Percentiles rank a stretch among this genome's conserved stretches.
Evolutionary conservation across 2,329 filamentous ascomycete genomes (phyloP).

Genomic region (Cladosporium sp.): DNA sequence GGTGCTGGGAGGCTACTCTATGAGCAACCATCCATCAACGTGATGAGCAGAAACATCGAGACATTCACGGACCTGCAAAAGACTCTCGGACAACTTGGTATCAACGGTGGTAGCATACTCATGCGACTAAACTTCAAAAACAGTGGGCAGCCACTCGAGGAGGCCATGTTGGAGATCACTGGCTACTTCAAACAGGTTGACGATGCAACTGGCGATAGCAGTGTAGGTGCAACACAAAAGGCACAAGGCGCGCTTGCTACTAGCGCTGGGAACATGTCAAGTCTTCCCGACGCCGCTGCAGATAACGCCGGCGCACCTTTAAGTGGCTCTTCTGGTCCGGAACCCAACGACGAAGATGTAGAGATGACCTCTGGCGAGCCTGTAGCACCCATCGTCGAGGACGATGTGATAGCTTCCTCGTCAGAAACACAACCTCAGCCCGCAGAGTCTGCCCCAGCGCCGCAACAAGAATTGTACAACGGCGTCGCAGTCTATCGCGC

Average conservation of each 20-base stretch:
- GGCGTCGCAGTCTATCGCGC: conserved; percentile 63
- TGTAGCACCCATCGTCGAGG: conserved; percentile 18
- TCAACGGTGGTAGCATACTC: conserved; percentile 77
- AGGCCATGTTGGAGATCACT: conserved; percentile 78
- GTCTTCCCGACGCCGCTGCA: conserved; percentile 21
- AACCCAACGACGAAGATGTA: conserved; percentile 23
- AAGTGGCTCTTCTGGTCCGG: conserved; percentile 21
- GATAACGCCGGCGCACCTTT: conserved; percentile 20
- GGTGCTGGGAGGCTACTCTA: conserved; percentile 76
- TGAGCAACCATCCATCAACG: conserved; percentile 77
- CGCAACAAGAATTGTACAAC: conserved; percentile 16
- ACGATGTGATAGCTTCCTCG: conserved; percentile 29
- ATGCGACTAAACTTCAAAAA: conserved; percentile 72
- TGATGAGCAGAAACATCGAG: conserved; percentile 75
- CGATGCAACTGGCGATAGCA: conserved; percentile 23
- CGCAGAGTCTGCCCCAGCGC: conserved; percentile 1
- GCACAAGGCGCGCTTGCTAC: conserved; percentile 22
- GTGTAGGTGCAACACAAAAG: conserved; percentile 13
- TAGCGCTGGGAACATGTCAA: conserved; percentile 16
- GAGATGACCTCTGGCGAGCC: conserved; percentile 10
- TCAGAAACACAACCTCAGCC: conserved; percentile 19
- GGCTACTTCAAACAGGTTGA: conserved; percentile 60
- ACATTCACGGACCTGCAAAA: conserved; percentile 82
- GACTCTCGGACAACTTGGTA: conserved; percentile 78
- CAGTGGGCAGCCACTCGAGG: conserved; percentile 74